Evolutionary conservation across 2,329 filamentous ascomycete species (phyloP).

Genomic region (Dendryphion nanum): DNA sequence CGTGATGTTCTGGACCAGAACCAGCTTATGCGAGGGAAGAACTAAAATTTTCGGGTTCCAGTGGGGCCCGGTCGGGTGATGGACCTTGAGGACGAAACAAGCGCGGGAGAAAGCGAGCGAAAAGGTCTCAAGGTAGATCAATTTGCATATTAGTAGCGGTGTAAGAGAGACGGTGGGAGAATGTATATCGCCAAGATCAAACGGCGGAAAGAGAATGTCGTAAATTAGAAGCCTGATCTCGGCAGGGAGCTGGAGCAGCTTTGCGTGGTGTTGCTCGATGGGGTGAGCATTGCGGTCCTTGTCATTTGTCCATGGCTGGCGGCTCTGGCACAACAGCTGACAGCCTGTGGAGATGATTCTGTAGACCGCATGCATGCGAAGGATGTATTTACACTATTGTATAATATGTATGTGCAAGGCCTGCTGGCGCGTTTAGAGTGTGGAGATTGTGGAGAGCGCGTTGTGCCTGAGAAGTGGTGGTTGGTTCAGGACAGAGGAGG

Average conservation of each 20-base stretch:
- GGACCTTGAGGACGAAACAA: constrained; percentile 3
- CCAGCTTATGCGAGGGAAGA: constrained; percentile 2
- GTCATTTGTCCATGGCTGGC: too few relatives aligned
- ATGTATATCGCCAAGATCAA: background rate
- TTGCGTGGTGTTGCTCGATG: too few relatives aligned
- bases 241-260: constrained; percentile 8
- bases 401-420: too few relatives aligned
- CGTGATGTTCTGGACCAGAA: constrained; percentile 2
- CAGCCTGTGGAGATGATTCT: too few relatives aligned
- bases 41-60: constrained; percentile 4
- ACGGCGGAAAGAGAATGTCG: constrained; percentile 10
- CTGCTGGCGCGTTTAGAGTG: too few relatives aligned
- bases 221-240: constrained; percentile 9
- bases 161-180: background rate
- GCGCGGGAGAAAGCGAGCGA: constrained; percentile 4
- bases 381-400: too few relatives aligned
- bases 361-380: too few relatives aligned
- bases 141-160: constrained; percentile 7
- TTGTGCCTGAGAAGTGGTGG: too few relatives aligned
- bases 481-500: too few relatives aligned
- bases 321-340: too few relatives aligned
- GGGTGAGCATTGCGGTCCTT: too few relatives aligned
- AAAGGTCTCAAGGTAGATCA: constrained; percentile 8
- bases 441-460: too few relatives aligned
- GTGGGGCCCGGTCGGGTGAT: background rate